Evolutionary conservation across 139 green algal species (phyloP), one percentile per base, ranked within the genome.

Genomic region (Deuterostichococcus epilithicus): DNA sequence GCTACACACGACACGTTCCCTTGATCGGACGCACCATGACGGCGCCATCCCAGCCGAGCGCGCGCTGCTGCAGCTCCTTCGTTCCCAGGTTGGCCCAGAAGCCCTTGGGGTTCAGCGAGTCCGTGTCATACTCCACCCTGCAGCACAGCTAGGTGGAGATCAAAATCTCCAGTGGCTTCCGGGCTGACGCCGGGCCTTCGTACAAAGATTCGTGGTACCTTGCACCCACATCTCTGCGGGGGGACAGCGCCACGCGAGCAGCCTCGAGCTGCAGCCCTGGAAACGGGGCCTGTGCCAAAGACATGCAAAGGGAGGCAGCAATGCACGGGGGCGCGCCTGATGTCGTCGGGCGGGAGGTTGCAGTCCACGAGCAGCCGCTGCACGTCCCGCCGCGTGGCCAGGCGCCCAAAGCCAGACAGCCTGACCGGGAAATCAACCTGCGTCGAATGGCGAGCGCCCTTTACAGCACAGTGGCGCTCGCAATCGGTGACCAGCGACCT

Each of bases 101-200:
- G 63, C 5, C 63, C 63, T 38, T 37, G 4, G 63, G 63, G 52
- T 63, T 63, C 10, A 69, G 23, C 10, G 5, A 22, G 28, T 69
- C 30, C 25, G n/a, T 6, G 63, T 69, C 63, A 69, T 69, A 69
- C 63, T 69, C 63, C 2, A 69, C 10, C 63, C 63, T 69, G 63
- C 63, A 68, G 25, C 23, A 68, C 5, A 32, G 15, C 15, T 10
- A 68, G 42, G 42, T 52, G 42, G 10, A 23, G 10, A 8, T 52
- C 42, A 13, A 13, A 52, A 13, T 13, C 10, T 8, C 42, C 42
- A 52, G 8, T n/a, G n/a, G n/a, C n/a, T n/a, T n/a, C n/a, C n/a
- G n/a, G n/a, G n/a, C n/a, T n/a, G n/a, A n/a, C n/a, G n/a, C n/a
- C n/a, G n/a, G n/a, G n/a, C n/a, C n/a, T n/a, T 52, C 42, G 42